Percentiles rank a stretch among this genome's conserved stretches.
Evolutionary conservation across 108 stramenopile species (phyloP).

Genomic region (Nitzschia sp.): DNA sequence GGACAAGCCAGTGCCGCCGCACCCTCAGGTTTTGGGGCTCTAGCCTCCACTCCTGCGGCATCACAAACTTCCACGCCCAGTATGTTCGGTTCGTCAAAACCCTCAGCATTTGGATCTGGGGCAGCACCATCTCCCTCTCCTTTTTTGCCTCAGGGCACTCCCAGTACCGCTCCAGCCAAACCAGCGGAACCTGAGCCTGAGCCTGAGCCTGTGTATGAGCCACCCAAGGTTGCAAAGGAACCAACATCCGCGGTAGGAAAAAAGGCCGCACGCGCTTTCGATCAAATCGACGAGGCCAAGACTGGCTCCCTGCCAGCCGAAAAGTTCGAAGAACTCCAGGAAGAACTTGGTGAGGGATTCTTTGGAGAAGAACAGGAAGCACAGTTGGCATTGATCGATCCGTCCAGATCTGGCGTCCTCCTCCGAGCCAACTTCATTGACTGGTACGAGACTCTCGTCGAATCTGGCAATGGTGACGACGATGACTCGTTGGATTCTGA

Average conservation of each 20-base stretch:
- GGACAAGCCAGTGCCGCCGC: constrained; percentile 4
- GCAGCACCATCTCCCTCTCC: too few species aligned
- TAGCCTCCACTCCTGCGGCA: constrained; percentile 9
- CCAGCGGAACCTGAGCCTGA: neutral
- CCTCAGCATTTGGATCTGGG: constrained; percentile 5
- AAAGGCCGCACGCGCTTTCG: constrained; percentile 41
- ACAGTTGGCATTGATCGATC: constrained; percentile 59
- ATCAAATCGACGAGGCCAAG: constrained; percentile 40
- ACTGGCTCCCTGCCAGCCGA: constrained; percentile 38
- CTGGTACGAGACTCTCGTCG: constrained; percentile 63
- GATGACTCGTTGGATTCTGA: constrained; percentile 43
- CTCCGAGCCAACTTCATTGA: constrained; percentile 47
- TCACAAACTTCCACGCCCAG: neutral
- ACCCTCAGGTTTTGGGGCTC: constrained; percentile 15
- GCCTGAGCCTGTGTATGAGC: too few species aligned
- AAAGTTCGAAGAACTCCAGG: constrained; percentile 52
- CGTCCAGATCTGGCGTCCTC: constrained; percentile 39
- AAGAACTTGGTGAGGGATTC: constrained; percentile 74
- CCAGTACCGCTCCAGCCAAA: neutral
- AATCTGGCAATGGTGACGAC: constrained; percentile 38
- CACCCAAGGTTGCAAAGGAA: too few species aligned
- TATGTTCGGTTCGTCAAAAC: neutral
- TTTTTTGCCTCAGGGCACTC: too few species aligned
- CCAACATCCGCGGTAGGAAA: constrained; percentile 2
- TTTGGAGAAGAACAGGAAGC: constrained; percentile 70